phyloP scores from a whole-genome alignment of 768 basidiomycete species.

The Trichaptum fuscoviolaceum region DNA sequence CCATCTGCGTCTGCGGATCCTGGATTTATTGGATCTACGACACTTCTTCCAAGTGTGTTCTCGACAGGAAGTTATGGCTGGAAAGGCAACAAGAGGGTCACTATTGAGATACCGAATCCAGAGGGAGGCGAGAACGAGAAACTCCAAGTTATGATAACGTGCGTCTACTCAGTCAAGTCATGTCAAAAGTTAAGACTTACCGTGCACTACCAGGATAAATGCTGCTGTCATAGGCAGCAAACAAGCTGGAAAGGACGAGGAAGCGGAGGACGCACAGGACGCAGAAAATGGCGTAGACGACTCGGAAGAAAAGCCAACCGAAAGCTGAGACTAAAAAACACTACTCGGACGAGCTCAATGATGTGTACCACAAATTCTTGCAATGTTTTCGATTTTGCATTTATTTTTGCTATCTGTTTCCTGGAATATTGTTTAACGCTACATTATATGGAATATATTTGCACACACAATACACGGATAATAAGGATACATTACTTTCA shows the following conservation, averaged over 20 bases:
- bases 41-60: conserved; percentile 56
- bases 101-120: conserved; percentile 52
- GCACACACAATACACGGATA: not conserved
- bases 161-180: conserved; percentile 26
- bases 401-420: not conserved
- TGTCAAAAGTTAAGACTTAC: conserved; percentile 2
- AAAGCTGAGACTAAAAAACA: conserved; percentile 10
- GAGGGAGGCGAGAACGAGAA: conserved; percentile 45
- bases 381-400: not conserved
- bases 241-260: conserved; percentile 34
- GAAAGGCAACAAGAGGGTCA: conserved; percentile 70
- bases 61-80: conserved; percentile 78
- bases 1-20: conserved; percentile 41
- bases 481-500: conserved; percentile 12
- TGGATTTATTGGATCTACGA: conserved; percentile 53
- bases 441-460: not conserved
- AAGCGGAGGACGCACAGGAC: conserved; percentile 21
- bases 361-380: too few species aligned
- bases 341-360: not conserved
- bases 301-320: conserved; percentile 17
- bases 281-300: conserved; percentile 17
- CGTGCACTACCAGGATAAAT: conserved; percentile 49
- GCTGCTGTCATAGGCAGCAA: conserved; percentile 74
- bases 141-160: conserved; percentile 73
- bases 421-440: not conserved